Conservation (phyloP, 2,329 filamentous ascomycete genomes). For the Arachnomyces sp. region DNA sequence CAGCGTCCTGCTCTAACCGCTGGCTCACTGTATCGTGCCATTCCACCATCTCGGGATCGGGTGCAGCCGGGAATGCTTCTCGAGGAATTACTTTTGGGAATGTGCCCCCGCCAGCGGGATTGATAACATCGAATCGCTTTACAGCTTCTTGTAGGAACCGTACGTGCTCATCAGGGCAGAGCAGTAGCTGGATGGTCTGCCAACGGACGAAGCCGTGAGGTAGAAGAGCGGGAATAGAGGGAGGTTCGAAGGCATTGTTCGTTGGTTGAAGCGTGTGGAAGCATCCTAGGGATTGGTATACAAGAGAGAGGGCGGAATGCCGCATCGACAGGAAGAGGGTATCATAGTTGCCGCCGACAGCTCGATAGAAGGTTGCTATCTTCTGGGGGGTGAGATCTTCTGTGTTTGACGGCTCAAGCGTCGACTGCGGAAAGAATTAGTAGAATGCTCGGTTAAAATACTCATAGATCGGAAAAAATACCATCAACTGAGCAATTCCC, state of each 20-base stretch:
- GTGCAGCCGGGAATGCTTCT: conserved; percentile 61
- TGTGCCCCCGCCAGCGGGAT: conserved; percentile 55
- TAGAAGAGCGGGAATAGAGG: conserved; percentile 75
- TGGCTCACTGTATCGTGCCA: conserved; percentile 79
- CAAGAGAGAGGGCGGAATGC: conserved; percentile 71
- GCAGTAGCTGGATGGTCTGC: conserved; percentile 83
- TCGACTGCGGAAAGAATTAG: conserved; percentile 6
- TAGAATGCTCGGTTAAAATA: conserved; percentile 1
- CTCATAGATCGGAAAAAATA: conserved; percentile 37
- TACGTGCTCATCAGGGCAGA: conserved; percentile 82
- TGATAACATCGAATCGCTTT: conserved; percentile 64
- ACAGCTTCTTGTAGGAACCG: conserved; percentile 76
- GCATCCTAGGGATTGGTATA: conserved; percentile 86
- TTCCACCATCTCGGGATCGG: conserved; percentile 71
- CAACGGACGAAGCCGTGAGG: conserved; percentile 80
- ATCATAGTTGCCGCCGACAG: conserved; percentile 69
- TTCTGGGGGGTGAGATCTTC: conserved; percentile 53
- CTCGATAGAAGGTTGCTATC: conserved; percentile 68
- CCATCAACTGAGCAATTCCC: conserved; percentile 63
- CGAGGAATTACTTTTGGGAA: conserved; percentile 60
- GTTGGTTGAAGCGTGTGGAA: conserved; percentile 77
- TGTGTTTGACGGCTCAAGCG: conserved; percentile 20
- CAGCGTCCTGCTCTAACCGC: conserved; percentile 57
- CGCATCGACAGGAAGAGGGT: conserved; percentile 71
- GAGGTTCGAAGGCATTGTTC: conserved; percentile 60